A percentile compares a stretch with the other conserved stretches of the same genome.
These are phyloP conservation scores for Fusarium paranaense DNA, from an alignment of 2,329 filamentous ascomycete genomes.

Conservation along the genomic window DNA sequence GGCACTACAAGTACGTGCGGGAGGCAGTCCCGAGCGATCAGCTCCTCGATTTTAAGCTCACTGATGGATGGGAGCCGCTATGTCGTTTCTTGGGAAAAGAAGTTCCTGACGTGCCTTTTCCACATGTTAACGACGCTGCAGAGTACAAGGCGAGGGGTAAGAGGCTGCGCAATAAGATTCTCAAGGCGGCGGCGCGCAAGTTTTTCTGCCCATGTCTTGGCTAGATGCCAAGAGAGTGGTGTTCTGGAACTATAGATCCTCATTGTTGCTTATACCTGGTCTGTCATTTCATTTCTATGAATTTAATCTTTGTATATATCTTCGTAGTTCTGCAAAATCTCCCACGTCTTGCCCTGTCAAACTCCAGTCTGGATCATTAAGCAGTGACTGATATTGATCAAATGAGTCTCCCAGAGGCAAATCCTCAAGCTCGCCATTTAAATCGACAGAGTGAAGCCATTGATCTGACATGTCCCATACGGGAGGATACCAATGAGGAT, in stretches of 20 bases:
- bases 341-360: constrained; percentile 9
- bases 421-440: neutral
- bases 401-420: constrained; percentile 2
- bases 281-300: neutral
- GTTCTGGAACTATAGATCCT: too few relatives aligned
- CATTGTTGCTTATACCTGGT: too few relatives aligned
- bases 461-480: neutral
- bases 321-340: constrained; percentile 10
- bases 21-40: constrained; percentile 33
- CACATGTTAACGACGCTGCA: constrained; percentile 41
- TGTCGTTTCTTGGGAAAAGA: constrained; percentile 50
- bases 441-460: neutral
- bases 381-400: constrained; percentile 2
- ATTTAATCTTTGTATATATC: constrained; percentile 2
- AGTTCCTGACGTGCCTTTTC: constrained; percentile 45
- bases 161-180: constrained; percentile 2
- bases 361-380: constrained; percentile 3
- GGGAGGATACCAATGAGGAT: neutral
- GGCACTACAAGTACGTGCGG: constrained; percentile 44
- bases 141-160: constrained; percentile 5
- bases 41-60: constrained; percentile 47
- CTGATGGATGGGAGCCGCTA: constrained; percentile 49
- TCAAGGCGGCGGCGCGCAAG: neutral
- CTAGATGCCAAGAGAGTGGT: neutral
- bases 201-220: constrained; percentile 10